Evolutionary conservation across 345 rosid genomes (phyloP).

Genomic region (Arabidopsis arenosa): DNA sequence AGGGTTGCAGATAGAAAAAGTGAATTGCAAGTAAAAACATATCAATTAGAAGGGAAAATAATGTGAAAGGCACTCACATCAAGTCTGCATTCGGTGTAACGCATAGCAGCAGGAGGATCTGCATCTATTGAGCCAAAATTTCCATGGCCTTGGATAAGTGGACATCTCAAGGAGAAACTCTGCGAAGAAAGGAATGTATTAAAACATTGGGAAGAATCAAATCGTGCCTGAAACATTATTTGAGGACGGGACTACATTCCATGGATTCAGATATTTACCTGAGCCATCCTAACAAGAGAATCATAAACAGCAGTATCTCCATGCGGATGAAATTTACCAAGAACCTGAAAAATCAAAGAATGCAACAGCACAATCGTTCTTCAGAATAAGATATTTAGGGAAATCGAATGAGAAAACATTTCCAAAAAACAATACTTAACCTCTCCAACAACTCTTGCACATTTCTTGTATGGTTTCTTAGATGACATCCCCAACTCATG

Average conservation of each 20-base stretch:
- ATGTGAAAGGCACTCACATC: slow-evolving; percentile 59
- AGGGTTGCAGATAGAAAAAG: not conserved
- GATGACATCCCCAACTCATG: slow-evolving; percentile 95
- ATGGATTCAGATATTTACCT: slow-evolving; percentile 59
- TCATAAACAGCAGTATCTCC: slow-evolving; percentile 96
- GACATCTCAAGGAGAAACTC: slow-evolving; percentile 88
- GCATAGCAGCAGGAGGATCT: slow-evolving; percentile 99
- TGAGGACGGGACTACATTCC: not conserved
- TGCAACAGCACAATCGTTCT: slow-evolving; percentile 11
- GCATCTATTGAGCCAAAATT: slow-evolving; percentile 97
- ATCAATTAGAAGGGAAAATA: slow-evolving; percentile 8
- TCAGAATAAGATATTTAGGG: not conserved
- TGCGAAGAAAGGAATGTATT: slow-evolving; percentile 31
- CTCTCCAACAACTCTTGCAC: slow-evolving; percentile 99
- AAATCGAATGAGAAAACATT: not conserved
- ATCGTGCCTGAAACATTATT: not conserved
- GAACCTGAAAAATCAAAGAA: slow-evolving; percentile 59
- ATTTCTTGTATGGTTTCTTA: slow-evolving; percentile 88
- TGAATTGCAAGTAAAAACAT: not conserved
- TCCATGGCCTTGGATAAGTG: slow-evolving; percentile 94
- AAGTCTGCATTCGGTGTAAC: slow-evolving; percentile 95
- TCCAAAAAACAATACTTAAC: slow-evolving; percentile 42
- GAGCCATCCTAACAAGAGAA: slow-evolving; percentile 96
- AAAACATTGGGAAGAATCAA: not conserved
- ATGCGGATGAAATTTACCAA: slow-evolving; percentile 97